Evolutionary conservation across 208 protist genomes (phyloP).

Genomic region (Blastocrithidia nonstop): DNA sequence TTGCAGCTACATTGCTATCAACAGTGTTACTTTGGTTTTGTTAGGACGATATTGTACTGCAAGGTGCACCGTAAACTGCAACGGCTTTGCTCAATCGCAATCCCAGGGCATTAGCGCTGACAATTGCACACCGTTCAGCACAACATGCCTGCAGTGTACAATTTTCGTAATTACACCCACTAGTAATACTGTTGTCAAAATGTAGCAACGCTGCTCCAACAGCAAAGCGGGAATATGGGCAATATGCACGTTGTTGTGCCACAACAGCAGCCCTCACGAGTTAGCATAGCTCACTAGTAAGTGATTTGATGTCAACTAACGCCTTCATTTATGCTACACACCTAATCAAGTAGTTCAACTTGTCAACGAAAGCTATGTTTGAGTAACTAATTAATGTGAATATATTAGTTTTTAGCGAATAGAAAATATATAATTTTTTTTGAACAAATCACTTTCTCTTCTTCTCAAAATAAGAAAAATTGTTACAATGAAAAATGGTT

Average conservation of each 20-base stretch:
- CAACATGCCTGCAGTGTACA: slow-evolving; percentile 62
- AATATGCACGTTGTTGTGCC: slow-evolving; percentile 36
- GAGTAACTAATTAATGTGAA: background rate
- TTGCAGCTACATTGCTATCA: background rate
- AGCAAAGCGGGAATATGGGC: slow-evolving; percentile 65
- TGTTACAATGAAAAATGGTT: too few species aligned
- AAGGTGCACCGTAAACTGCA: slow-evolving; percentile 45
- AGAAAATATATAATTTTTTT: background rate
- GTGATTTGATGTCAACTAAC: slow-evolving; percentile 15
- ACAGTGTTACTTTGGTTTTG: too few species aligned
- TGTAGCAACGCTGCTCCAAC: slow-evolving; percentile 73
- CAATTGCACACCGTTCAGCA: slow-evolving; percentile 75
- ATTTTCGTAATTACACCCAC: slow-evolving; percentile 80
- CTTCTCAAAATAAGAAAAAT: too few species aligned
- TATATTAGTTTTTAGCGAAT: background rate
- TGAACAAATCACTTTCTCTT: too few species aligned
- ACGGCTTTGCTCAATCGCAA: slow-evolving; percentile 48
- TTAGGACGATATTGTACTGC: too few species aligned
- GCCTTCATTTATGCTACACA: slow-evolving; percentile 10
- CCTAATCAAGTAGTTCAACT: background rate
- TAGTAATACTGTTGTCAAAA: slow-evolving; percentile 30
- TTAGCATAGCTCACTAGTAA: slow-evolving; percentile 17
- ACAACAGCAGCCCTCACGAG: slow-evolving; percentile 24
- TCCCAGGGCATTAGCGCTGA: slow-evolving; percentile 55
- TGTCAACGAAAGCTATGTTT: background rate